A percentile compares a stretch with the other conserved stretches of the same genome.
Evolutionary conservation across 352 stramenopile genomes (phyloP).

Genomic region (Peronospora destructor): DNA sequence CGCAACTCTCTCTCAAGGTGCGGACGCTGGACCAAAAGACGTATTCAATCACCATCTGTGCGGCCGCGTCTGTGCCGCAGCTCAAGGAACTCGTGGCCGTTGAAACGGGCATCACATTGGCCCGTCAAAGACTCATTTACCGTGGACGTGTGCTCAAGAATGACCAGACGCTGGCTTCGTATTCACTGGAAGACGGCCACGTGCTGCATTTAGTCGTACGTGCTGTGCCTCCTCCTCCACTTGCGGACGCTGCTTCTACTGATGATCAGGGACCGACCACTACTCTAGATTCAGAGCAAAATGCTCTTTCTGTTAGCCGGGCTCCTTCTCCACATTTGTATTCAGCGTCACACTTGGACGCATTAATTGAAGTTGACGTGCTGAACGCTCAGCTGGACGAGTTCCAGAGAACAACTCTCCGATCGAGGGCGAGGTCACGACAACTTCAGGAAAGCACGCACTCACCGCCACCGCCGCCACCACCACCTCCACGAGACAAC

Average conservation of each 20-base stretch:
- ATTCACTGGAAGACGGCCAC: constrained; percentile 76
- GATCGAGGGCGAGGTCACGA: constrained; percentile 12
- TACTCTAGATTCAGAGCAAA: constrained; percentile 2
- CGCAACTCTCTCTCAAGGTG: constrained; percentile 63
- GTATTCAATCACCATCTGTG: constrained; percentile 60
- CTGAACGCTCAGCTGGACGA: constrained; percentile 13
- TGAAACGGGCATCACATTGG: constrained; percentile 64
- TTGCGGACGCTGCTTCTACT: constrained; percentile 6
- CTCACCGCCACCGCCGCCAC: constrained; percentile 6
- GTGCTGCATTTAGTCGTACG: constrained; percentile 75
- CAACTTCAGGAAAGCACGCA: constrained; percentile 7
- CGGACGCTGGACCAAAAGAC: constrained; percentile 79
- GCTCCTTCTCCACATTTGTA: not conserved
- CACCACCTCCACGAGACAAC: constrained; percentile 35
- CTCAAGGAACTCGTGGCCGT: constrained; percentile 63
- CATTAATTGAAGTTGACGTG: constrained; percentile 6
- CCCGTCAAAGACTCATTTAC: constrained; percentile 81
- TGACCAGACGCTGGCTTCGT: constrained; percentile 62
- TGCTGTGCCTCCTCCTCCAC: constrained; percentile 36
- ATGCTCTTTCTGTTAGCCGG: not conserved
- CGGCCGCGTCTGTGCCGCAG: constrained; percentile 61
- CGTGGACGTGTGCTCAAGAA: constrained; percentile 85
- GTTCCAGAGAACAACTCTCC: constrained; percentile 12
- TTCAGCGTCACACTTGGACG: constrained; percentile 1
- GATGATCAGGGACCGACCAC: constrained; percentile 18